Evolutionary conservation across 805 yeast species (phyloP), one percentile per base, ranked within the genome.

Genomic region (Wickerhamiella sorbophila): DNA sequence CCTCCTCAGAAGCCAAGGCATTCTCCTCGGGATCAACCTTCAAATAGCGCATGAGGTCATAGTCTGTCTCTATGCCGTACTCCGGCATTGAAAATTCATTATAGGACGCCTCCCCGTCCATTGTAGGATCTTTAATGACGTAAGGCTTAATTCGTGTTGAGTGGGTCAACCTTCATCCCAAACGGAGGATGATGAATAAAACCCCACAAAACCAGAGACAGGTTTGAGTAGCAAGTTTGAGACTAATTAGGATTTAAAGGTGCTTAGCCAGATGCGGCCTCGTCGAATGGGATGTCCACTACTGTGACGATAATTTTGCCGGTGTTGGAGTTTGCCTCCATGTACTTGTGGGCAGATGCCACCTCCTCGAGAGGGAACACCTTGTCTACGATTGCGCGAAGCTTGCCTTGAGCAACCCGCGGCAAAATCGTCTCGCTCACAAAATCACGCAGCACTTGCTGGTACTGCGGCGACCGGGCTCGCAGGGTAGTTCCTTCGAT

Each of bases 401-500:
- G 44, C 38, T 54, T 50, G 12, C 55, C 51, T 12, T 48, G 33
- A 8, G 26, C 38, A 6, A 59, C 43, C 31, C 52, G 47, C 3
- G 61, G 63, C 10, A 52, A 17, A 3, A 52, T 44, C 20, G 49
- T 52, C 33, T 50, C 46, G n/a, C 34, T 52, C 24, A 62, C 31
- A 22, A 45, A 48, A 17, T 51, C 54, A 14, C 54, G 39, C 18
- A 58, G 45, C 20, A 43, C 38, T 19, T 42, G 16, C 44, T 57
- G 57, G 38, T 55, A 52, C 15, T 42, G 48, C 2, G 52, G 46
- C 5, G 48, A 19, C 9, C 59, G 50, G 1, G 56, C 37, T 18
- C 66, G 50, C 29, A 61, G 38, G 4, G 60, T 56, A 10, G 59
- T 49, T 10, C 63, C 62, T 17, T 47, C 48, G 9, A 62, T 22